phyloP scores from a whole-genome alignment of 768 basidiomycete genomes.

The Galerina sulciceps region DNA sequence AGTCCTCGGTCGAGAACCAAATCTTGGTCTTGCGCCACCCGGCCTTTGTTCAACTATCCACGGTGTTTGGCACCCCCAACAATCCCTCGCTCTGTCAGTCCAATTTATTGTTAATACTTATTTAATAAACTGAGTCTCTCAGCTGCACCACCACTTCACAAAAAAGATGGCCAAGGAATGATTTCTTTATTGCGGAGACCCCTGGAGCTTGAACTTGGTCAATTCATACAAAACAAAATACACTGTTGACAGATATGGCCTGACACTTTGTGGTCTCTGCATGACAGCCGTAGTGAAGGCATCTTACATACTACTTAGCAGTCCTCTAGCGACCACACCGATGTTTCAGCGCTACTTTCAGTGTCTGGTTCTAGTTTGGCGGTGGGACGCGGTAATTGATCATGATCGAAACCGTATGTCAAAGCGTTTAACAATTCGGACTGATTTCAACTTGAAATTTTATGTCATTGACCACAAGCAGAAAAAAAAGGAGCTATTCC shows the following conservation, averaged over 20 bases:
- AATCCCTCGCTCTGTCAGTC: slow-evolving; percentile 2
- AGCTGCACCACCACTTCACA: not conserved
- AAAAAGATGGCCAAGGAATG: not conserved
- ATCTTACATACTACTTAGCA: too few relatives aligned
- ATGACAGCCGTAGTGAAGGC: not conserved
- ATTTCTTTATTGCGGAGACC: not conserved
- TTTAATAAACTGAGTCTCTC: not conserved
- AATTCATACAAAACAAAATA: not conserved
- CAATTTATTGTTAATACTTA: slow-evolving; percentile 1
- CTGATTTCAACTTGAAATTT: not conserved
- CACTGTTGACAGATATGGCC: not conserved
- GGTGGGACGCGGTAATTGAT: not conserved
- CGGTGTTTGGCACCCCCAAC: slow-evolving; percentile 21
- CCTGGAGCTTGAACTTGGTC: not conserved
- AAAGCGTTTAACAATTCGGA: not conserved
- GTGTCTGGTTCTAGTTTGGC: not conserved
- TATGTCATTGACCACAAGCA: not conserved
- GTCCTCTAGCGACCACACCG: not conserved
- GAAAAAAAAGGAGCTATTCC: not conserved
- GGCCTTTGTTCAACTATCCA: slow-evolving; percentile 17
- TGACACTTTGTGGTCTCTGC: not conserved
- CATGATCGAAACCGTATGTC: not conserved
- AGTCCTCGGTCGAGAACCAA: slow-evolving; percentile 18
- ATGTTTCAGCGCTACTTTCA: not conserved
- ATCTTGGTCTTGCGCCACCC: slow-evolving; percentile 12